Conservation (phyloP, 1,284 basidiomycete genomes). For the Tilletia caries region DNA sequence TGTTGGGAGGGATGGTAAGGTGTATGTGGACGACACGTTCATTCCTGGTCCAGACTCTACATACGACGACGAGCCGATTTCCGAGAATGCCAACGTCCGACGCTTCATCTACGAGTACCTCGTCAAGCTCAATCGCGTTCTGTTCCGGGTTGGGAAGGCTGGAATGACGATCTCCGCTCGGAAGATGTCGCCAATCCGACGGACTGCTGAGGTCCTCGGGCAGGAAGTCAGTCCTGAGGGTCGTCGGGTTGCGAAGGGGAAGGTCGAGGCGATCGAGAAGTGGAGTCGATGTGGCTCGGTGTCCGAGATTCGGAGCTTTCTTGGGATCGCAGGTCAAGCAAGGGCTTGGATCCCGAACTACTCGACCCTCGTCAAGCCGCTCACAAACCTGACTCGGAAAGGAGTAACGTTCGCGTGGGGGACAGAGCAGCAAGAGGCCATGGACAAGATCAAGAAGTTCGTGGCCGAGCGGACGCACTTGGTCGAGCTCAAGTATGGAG, state of each 20-base stretch:
- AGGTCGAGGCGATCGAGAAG: not conserved
- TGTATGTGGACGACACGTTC: not conserved
- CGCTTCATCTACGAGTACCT: not conserved
- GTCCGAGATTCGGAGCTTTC: not conserved
- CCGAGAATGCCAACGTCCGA: not conserved
- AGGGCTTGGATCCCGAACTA: not conserved
- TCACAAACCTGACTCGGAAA: not conserved
- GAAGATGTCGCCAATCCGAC: not conserved
- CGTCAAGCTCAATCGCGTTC: not conserved
- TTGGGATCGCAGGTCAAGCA: not conserved
- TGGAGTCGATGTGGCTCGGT: not conserved
- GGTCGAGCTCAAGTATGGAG: constrained; percentile 8
- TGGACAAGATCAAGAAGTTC: not conserved
- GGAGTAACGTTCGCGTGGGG: not conserved
- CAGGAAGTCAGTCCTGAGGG: not conserved
- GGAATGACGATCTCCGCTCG: not conserved
- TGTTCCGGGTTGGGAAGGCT: not conserved
- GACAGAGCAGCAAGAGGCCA: not conserved
- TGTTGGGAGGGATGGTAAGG: not conserved
- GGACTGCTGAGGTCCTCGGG: not conserved
- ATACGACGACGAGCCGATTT: not conserved
- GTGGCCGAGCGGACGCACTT: not conserved
- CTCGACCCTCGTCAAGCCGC: not conserved
- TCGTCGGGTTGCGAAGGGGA: not conserved
- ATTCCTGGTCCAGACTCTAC: not conserved